phyloP scores from a whole-genome alignment of 2,329 filamentous ascomycete species.

The Monosporascus sp. region DNA sequence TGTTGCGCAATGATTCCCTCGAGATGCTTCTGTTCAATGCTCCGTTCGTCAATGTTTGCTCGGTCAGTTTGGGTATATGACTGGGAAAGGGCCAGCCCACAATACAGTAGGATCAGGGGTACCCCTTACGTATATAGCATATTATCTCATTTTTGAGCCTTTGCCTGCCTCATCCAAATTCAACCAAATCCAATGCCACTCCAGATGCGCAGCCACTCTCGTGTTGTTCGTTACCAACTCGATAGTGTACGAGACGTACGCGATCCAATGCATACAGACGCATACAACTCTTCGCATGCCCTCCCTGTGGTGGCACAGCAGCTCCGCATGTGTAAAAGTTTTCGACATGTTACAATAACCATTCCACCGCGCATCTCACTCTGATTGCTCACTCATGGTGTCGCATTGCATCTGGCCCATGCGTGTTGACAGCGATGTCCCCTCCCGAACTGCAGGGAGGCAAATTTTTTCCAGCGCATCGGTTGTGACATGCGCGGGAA shows the following conservation, averaged over 20 bases:
- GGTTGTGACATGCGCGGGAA: neutral
- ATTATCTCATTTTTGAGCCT: neutral
- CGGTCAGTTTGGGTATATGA: neutral
- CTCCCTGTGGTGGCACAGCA: neutral
- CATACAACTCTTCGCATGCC: neutral
- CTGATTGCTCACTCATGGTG: neutral
- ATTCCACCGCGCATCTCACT: neutral
- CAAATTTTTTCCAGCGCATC: neutral
- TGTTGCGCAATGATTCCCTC: neutral
- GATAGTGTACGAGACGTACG: neutral
- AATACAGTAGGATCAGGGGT: no score
- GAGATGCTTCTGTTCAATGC: neutral
- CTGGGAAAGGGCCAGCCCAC: no score
- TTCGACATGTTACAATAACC: neutral
- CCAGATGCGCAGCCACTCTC: neutral
- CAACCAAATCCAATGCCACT: neutral
- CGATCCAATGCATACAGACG: neutral
- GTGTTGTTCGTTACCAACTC: neutral
- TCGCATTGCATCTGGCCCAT: neutral
- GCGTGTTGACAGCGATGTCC: neutral
- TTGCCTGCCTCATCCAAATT: neutral
- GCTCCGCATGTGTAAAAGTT: neutral
- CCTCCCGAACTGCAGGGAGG: neutral
- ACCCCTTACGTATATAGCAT: neutral
- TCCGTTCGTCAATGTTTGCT: neutral